A percentile compares a stretch with the other conserved stretches of the same genome.
Conservation (phyloP, 2,329 filamentous ascomycete genomes). For the Alternaria burnsii region DNA sequence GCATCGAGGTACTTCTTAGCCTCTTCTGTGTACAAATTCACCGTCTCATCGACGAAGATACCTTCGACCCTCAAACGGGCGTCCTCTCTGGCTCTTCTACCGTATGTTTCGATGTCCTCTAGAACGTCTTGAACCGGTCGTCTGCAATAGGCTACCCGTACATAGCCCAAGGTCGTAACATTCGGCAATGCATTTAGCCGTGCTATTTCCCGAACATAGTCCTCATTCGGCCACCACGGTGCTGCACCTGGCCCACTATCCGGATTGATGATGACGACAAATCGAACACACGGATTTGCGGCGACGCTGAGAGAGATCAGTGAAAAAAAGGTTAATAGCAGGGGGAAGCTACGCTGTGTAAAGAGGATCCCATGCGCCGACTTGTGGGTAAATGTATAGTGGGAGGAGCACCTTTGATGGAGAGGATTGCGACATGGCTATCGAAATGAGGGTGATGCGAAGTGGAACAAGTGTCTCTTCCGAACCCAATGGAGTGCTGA, state of each 20-base stretch:
- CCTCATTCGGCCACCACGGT: slow-evolving; percentile 56
- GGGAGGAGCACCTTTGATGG: slow-evolving; percentile 55
- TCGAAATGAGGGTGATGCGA: neutral
- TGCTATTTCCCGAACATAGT: slow-evolving; percentile 57
- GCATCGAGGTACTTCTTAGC: slow-evolving; percentile 31
- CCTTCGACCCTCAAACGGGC: slow-evolving; percentile 54
- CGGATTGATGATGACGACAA: slow-evolving; percentile 63
- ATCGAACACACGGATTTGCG: slow-evolving; percentile 53
- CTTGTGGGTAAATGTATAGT: slow-evolving; percentile 60
- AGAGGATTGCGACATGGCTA: neutral
- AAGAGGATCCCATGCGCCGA: slow-evolving; percentile 59
- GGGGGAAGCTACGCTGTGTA: slow-evolving; percentile 51
- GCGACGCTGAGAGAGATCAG: slow-evolving; percentile 20
- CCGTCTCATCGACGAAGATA: slow-evolving; percentile 63
- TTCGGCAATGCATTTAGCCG: slow-evolving; percentile 55
- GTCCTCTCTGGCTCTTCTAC: slow-evolving; percentile 49
- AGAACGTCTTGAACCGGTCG: slow-evolving; percentile 27
- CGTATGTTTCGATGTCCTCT: slow-evolving; percentile 58
- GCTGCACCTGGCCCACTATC: slow-evolving; percentile 57
- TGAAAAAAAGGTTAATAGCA: neutral
- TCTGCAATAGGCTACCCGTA: slow-evolving; percentile 59
- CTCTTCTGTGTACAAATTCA: slow-evolving; percentile 35
- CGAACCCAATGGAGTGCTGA: slow-evolving; percentile 3
- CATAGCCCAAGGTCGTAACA: slow-evolving; percentile 60
- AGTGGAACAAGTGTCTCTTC: neutral